Evolutionary conservation across 345 rosid genomes (phyloP).

Genomic region (Eucalyptus erythrocorys): DNA sequence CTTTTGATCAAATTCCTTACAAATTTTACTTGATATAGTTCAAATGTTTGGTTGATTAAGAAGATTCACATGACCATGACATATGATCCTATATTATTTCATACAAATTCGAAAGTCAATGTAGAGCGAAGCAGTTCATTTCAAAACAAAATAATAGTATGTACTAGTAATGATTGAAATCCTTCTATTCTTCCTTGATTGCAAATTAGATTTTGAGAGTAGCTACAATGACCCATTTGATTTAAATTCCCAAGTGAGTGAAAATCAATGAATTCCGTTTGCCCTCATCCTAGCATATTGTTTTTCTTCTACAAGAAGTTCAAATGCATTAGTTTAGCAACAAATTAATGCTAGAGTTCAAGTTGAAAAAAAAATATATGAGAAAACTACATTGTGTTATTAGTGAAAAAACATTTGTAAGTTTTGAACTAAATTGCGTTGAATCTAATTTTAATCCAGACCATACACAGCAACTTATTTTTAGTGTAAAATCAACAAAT

Average conservation of each 20-base stretch:
- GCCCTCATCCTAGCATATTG: neutral
- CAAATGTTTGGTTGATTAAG: neutral
- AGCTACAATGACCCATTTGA: neutral
- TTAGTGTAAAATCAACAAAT: neutral
- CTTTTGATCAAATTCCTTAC: neutral
- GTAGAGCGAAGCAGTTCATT: neutral
- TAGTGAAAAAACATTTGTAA: neutral
- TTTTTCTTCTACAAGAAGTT: neutral
- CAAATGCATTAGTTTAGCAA: neutral
- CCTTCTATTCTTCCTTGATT: neutral
- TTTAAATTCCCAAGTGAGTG: neutral
- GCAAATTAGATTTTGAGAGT: neutral
- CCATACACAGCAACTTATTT: neutral
- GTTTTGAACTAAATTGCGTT: neutral
- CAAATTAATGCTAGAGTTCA: neutral
- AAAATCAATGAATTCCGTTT: neutral
- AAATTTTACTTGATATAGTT: neutral
- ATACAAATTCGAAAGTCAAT: neutral
- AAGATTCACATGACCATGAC: neutral
- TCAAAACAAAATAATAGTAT: neutral
- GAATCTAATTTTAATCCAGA: neutral
- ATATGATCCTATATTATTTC: neutral
- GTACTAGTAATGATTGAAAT: neutral
- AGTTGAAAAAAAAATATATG: neutral
- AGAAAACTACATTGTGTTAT: no score